Conservation (phyloP, 2,329 filamentous ascomycete genomes). For the Alternaria brassicae region DNA sequence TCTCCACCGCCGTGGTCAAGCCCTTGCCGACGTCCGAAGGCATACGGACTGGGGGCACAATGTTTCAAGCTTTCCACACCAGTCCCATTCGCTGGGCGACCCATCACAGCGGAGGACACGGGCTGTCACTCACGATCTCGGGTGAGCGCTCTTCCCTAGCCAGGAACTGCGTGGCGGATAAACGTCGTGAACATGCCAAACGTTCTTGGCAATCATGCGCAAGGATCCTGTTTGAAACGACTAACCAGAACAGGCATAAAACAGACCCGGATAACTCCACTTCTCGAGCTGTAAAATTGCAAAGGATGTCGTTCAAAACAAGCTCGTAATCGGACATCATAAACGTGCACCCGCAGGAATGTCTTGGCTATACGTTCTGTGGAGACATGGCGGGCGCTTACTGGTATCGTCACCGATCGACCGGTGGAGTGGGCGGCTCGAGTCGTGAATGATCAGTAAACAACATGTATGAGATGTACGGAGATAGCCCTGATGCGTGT, state of each 20-base stretch:
- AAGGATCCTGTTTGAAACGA: conserved; percentile 27
- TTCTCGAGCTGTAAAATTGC: conserved; percentile 20
- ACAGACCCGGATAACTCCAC: conserved; percentile 17
- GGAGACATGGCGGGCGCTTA: conserved; percentile 7
- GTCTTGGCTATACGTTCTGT: conserved; percentile 1
- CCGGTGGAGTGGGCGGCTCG: background rate
- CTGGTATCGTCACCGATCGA: background rate
- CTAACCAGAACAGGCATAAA: conserved; percentile 10
- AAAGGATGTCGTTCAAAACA: conserved; percentile 25
- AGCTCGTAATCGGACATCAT: conserved; percentile 9
- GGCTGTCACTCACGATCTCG: conserved; percentile 13
- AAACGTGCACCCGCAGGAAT: conserved; percentile 15
- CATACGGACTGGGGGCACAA: conserved; percentile 10
- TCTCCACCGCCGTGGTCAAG: conserved; percentile 12
- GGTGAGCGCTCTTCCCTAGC: background rate
- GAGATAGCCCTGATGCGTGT: background rate
- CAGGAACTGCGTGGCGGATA: conserved; percentile 8
- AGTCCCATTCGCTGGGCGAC: conserved; percentile 7
- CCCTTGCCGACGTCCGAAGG: conserved; percentile 2
- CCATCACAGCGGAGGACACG: conserved; percentile 6
- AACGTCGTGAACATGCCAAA: conserved; percentile 11
- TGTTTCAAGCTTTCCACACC: conserved; percentile 20
- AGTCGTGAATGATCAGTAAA: background rate
- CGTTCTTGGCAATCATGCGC: conserved; percentile 11
- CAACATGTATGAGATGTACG: background rate